Percentiles rank a stretch among this genome's conserved stretches.
These are phyloP conservation scores for Yamadazyma takamatsuzukensis DNA, from an alignment of 805 yeast species.

Conservation along the genomic window DNA sequence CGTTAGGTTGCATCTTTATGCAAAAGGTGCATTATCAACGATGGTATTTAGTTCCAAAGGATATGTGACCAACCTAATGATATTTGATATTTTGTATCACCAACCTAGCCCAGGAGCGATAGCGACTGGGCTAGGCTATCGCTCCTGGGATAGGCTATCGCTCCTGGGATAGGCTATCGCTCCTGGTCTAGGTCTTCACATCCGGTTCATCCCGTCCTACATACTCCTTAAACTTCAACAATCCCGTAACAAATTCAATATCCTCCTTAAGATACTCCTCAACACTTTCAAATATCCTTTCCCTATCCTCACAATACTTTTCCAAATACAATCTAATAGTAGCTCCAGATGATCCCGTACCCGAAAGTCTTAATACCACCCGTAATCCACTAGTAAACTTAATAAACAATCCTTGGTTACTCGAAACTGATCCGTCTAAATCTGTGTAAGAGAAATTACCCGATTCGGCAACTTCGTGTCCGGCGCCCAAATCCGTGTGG, in stretches of 20 bases:
- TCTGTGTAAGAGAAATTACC: slow-evolving; percentile 93
- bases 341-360: slow-evolving; percentile 98
- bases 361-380: slow-evolving; percentile 86
- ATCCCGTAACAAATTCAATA: slow-evolving; percentile 57
- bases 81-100: too few species aligned
- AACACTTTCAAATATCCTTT: slow-evolving; percentile 49
- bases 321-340: slow-evolving; percentile 91
- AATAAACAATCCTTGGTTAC: slow-evolving; percentile 83
- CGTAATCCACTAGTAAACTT: slow-evolving; percentile 80
- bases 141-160: neutral
- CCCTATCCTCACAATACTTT: slow-evolving; percentile 62
- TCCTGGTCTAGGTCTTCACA: slow-evolving; percentile 55
- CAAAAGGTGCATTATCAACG: neutral
- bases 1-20: neutral
- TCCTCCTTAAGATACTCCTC: slow-evolving; percentile 66
- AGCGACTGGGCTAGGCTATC: too few species aligned
- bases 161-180: neutral
- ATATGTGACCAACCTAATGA: too few species aligned
- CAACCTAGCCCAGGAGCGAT: too few species aligned
- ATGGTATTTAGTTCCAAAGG: neutral
- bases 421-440: slow-evolving; percentile 86
- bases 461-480: slow-evolving; percentile 62
- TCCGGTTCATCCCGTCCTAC: slow-evolving; percentile 86
- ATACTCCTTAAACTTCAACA: slow-evolving; percentile 67
- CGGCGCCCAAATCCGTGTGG: slow-evolving; percentile 36